Evolutionary conservation across 2,329 filamentous ascomycete genomes (phyloP).

Genomic region (Diaporthe eres): DNA sequence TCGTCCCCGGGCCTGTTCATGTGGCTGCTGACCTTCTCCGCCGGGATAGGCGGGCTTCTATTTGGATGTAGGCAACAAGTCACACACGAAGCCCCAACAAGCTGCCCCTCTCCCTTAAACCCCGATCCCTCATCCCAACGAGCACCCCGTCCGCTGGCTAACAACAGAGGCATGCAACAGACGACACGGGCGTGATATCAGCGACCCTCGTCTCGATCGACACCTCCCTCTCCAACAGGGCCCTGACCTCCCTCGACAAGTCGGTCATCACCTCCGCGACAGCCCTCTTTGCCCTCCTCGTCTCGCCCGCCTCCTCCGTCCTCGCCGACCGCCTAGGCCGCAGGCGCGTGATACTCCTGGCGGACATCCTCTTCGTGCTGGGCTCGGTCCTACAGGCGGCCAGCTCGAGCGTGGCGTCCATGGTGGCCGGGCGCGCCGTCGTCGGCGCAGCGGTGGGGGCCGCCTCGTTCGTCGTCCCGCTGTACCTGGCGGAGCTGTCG

Average conservation of each 20-base stretch:
- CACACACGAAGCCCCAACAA: neutral
- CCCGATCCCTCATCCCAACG: neutral
- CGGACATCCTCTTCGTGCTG: slow-evolving; percentile 76
- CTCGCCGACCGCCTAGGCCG: slow-evolving; percentile 74
- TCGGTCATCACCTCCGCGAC: slow-evolving; percentile 80
- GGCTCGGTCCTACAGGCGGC: slow-evolving; percentile 77
- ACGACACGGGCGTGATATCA: slow-evolving; percentile 79
- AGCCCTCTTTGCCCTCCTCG: slow-evolving; percentile 74
- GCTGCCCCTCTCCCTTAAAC: neutral
- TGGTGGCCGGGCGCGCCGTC: slow-evolving; percentile 78
- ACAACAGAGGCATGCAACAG: slow-evolving; percentile 52
- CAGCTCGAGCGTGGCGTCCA: slow-evolving; percentile 69
- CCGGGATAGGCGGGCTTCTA: slow-evolving; percentile 76
- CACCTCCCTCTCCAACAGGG: slow-evolving; percentile 68
- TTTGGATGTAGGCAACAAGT: slow-evolving; percentile 70
- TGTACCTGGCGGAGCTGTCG: slow-evolving; percentile 91
- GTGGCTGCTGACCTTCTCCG: slow-evolving; percentile 73
- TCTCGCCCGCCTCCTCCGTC: slow-evolving; percentile 75
- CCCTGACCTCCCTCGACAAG: slow-evolving; percentile 75
- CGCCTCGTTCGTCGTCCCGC: slow-evolving; percentile 84
- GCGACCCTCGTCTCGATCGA: slow-evolving; percentile 76
- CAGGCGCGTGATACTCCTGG: slow-evolving; percentile 73
- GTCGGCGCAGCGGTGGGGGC: slow-evolving; percentile 82
- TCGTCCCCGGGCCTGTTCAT: slow-evolving; percentile 65
- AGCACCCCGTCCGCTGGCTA: neutral